Percentiles rank a stretch among this genome's conserved stretches.
phyloP scores from a whole-genome alignment of 2,329 filamentous ascomycete species.

The Trichoderma cornu-damae region DNA sequence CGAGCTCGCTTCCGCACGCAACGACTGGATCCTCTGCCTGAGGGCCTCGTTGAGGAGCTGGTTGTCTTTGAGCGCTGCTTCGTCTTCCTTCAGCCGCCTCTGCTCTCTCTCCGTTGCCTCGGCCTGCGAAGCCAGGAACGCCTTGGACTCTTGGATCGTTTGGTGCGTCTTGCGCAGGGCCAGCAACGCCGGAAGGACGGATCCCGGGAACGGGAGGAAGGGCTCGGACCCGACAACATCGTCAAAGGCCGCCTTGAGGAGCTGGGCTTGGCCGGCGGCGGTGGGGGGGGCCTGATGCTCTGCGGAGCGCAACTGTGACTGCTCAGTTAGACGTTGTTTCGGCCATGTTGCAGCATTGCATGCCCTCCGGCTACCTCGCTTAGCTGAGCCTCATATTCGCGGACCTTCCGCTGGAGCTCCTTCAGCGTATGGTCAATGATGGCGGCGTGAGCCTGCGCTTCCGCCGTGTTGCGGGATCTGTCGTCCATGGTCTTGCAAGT shows the following conservation, averaged over 20 bases:
- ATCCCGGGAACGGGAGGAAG: conserved; percentile 61
- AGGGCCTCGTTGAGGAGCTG: conserved; percentile 50
- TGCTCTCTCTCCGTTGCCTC: conserved; percentile 40
- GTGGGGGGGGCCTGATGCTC: conserved; percentile 26
- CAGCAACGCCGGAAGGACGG: conserved; percentile 64
- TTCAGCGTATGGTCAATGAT: conserved; percentile 62
- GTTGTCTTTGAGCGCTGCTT: conserved; percentile 49
- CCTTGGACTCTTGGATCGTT: conserved; percentile 59
- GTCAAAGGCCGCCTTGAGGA: conserved; percentile 62
- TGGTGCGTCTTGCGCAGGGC: conserved; percentile 63
- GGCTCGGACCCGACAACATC: conserved; percentile 57
- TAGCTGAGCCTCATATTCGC: conserved; percentile 49
- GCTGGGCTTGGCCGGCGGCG: conserved; percentile 30
- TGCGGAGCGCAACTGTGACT: conserved; percentile 27
- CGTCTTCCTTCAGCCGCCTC: conserved; percentile 47
- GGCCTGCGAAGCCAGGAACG: conserved; percentile 48
- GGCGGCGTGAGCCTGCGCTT: conserved; percentile 32
- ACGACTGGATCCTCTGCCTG: conserved; percentile 51
- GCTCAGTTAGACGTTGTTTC: conserved; percentile 1
- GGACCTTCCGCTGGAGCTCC: conserved; percentile 57
- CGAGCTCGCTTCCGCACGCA: conserved; percentile 54
- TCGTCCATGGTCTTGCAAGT: conserved; percentile 25
- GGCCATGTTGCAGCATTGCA: not conserved
- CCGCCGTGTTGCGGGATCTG: conserved; percentile 23
- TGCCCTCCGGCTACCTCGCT: conserved; percentile 38